phyloP scores from a whole-genome alignment of 345 rosid species.

The Acer campestre region DNA sequence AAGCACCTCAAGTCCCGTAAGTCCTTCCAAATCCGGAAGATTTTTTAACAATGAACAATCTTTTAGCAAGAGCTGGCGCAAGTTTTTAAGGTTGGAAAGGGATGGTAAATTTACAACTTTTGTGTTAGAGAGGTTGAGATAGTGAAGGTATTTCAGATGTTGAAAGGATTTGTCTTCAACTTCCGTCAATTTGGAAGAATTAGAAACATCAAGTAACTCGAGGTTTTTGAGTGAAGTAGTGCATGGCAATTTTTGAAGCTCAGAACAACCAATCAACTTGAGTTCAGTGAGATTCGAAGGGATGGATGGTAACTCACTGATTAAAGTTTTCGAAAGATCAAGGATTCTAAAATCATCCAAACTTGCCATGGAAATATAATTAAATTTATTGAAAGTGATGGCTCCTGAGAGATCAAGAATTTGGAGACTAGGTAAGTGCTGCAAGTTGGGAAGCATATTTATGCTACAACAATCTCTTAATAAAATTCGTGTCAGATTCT shows the following conservation, averaged over 20 bases:
- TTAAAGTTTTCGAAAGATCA: background rate
- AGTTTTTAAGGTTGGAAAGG: conserved; percentile 27
- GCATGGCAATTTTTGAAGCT: conserved; percentile 17
- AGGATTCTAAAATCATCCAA: background rate
- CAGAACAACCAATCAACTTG: conserved; percentile 32
- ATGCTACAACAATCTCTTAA: conserved; percentile 25
- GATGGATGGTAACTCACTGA: conserved; percentile 22
- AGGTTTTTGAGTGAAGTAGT: conserved; percentile 30
- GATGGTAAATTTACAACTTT: conserved; percentile 23
- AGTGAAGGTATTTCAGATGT: conserved; percentile 25
- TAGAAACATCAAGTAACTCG: conserved; percentile 53
- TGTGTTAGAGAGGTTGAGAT: conserved; percentile 45
- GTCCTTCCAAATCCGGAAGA: conserved; percentile 21
- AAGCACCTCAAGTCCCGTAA: conserved; percentile 25
- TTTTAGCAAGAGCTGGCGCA: conserved; percentile 23
- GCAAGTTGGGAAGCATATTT: conserved; percentile 27
- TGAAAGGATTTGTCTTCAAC: conserved; percentile 30
- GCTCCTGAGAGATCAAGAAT: conserved; percentile 49
- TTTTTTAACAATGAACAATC: conserved; percentile 20
- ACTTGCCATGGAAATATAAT: background rate
- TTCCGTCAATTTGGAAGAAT: conserved; percentile 6
- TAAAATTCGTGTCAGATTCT: no score
- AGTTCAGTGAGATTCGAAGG: conserved; percentile 34
- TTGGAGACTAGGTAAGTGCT: conserved; percentile 36
- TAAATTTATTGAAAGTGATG: background rate